These are phyloP conservation scores for Sedum album DNA, from an alignment of 164 flowering plant species.

Conservation along the genomic window DNA sequence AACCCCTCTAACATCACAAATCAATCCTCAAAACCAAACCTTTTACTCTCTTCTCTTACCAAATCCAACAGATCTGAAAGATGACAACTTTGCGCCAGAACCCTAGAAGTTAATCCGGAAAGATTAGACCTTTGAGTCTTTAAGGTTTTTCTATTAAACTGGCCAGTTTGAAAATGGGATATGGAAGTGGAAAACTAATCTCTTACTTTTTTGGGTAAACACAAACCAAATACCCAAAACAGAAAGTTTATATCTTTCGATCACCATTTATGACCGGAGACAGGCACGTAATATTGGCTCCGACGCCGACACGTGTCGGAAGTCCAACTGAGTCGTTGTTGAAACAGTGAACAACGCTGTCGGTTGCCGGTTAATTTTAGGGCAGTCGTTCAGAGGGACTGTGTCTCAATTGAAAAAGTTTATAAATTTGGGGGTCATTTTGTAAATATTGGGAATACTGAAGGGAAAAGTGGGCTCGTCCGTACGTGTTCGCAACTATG, in stretches of 20 bases:
- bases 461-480: background rate
- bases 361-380: constrained; percentile 2
- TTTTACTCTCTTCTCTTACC: background rate
- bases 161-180: no score
- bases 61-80: background rate
- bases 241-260: no score
- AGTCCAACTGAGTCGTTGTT: background rate
- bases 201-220: no score
- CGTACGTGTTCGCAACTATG: constrained; percentile 3
- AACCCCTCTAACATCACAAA: background rate
- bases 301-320: constrained; percentile 5
- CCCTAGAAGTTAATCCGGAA: background rate
- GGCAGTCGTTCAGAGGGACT: background rate
- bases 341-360: constrained; percentile 1
- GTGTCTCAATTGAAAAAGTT: no score
- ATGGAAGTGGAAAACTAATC: no score
- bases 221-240: background rate
- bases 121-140: background rate
- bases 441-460: background rate
- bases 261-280: background rate
- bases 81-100: background rate
- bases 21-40: background rate
- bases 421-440: background rate
- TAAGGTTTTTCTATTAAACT: no score
- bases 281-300: background rate